Evolutionary conservation across 352 stramenopile species (phyloP), one percentile per base, ranked within the genome.

Genomic region (Phytopythium oedochilum): DNA sequence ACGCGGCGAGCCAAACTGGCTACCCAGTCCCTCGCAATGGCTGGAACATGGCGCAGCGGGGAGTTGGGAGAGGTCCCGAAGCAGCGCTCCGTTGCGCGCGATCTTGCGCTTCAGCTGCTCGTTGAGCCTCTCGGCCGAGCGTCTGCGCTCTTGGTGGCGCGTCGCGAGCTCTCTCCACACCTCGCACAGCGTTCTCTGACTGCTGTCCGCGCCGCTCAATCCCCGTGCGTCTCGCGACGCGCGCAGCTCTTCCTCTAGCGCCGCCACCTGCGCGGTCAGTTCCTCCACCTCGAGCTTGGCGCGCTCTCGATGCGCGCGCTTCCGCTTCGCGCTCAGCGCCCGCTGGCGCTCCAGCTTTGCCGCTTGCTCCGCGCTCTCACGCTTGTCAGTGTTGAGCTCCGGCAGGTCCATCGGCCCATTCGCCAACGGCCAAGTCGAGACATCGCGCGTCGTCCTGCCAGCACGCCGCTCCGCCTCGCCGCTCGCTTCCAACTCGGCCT

Each of bases 231-330:
- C 15, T 34, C 32, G 1, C 23, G 45, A 17, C 9, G 5, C 25
- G 11, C 18, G n/a, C 29, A 55, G 48, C 48, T 43, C n/a, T 14
- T 3, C 22, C 22, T 44, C 32, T 1, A 55, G 34, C 32, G 5
- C 32, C 20, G 17, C 32, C 5, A 26, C 48, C 18, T 55, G 32
- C 12, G n/a, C 6, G 2, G 17, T n/a, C 20, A 55, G 48, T 12
- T 23, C 20, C 14, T 18, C n/a, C 29, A 45, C 17, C 34, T 55
- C 48, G 12, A 18, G 22, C 20, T 43, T 40, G 31, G 40, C n/a
- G 31, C 48, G 48, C 48, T 32, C 32, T 1, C 48, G 48, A 23
- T 55, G 48, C 20, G 25, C 23, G n/a, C 34, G 48, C 48, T 55
- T 55, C 11, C 48, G 11, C 14, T 15, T 43, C 3, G 48, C 48